Base-by-base conservation (phyloP, 2,329 filamentous ascomycete genomes). In the Hypoxylon sp. region DNA sequence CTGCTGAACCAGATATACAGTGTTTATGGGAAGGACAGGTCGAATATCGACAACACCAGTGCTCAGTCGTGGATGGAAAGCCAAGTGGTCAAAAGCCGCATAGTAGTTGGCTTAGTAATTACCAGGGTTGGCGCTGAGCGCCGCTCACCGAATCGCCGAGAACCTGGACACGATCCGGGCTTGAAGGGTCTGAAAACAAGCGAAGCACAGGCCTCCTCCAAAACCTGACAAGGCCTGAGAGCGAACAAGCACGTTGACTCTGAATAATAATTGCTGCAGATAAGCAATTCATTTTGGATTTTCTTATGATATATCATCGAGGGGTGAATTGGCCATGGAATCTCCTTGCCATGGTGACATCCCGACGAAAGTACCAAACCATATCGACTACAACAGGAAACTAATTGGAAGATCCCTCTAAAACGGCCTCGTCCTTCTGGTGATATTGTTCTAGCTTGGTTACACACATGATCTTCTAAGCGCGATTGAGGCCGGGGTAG, bases 161-260 rank as follows among this genome's bases (percentile, higher is more conserved):
- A 29, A 17, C 5, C 31, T 45, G 20, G 27, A 46, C 49, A 26
- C 9, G 34, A 31, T 8, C 20, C 31, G 29, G 13, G 17, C 21
- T 46, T 48, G 20, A 37, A 38, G 42, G 32, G 37, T 46, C 43
- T 12, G 36, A 43, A 4, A n/a, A n/a, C n/a, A n/a, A 50, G 12
- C 35, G 40, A 59, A 48, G 55, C 55, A 53, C 52, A 52, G 48
- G 48, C 44, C 55, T 40, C 21, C 29, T 55, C 29, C 44, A 27
- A 41, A 53, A 47, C 23, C 41, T 13, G 30, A 26, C 29, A 37
- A 27, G 43, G 40, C 27, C 17, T n/a, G 42, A 11, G 36, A 26
- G 51, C 56, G 49, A 56, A 52, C 51, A 56, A 25, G 9, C 16
- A 27, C 16, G 8, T 25, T 32, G 5, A 9, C 16, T 25, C 9